These are phyloP conservation scores for Monilinia laxa DNA, from an alignment of 2,329 filamentous ascomycete species.

Conservation along the genomic window DNA sequence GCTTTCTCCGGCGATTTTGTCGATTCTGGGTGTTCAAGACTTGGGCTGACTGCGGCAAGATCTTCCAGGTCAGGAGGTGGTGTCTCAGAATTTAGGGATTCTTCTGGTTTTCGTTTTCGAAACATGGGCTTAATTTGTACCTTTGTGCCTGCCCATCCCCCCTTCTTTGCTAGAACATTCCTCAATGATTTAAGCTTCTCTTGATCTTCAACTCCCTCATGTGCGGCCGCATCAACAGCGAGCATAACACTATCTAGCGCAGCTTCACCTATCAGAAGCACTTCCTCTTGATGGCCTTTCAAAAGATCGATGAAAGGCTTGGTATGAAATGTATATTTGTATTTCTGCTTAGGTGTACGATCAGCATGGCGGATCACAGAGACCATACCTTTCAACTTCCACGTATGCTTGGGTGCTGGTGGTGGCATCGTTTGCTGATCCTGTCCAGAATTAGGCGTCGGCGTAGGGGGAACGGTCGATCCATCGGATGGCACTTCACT, in stretches of 20 bases:
- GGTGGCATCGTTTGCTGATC: conserved; percentile 44
- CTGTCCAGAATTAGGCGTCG: conserved; percentile 22
- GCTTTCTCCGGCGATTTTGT: conserved; percentile 24
- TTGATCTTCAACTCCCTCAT: conserved; percentile 77
- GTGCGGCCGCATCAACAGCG: conserved; percentile 78
- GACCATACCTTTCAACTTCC: conserved; percentile 97
- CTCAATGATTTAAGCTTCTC: conserved; percentile 82
- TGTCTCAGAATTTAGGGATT: conserved; percentile 36
- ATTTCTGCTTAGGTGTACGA: conserved; percentile 97
- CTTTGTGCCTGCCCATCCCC: conserved; percentile 91
- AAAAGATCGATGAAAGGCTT: conserved; percentile 93
- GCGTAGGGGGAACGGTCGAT: conserved; percentile 32
- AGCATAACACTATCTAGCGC: conserved; percentile 85
- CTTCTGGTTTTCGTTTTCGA: conserved; percentile 75
- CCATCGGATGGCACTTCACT: conserved; percentile 28
- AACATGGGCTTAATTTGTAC: conserved; percentile 99
- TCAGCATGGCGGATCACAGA: conserved; percentile 96
- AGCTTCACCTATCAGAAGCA: conserved; percentile 87
- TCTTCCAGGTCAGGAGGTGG: conserved; percentile 10
- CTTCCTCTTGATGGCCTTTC: conserved; percentile 94
- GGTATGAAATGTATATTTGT: conserved; percentile 98
- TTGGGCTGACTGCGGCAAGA: background rate
- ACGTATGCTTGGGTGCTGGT: conserved; percentile 81
- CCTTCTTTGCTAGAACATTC: conserved; percentile 88
- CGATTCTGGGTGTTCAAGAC: conserved; percentile 14